phyloP scores from a whole-genome alignment of 352 stramenopile species.

The Globisporangium barbulae region DNA sequence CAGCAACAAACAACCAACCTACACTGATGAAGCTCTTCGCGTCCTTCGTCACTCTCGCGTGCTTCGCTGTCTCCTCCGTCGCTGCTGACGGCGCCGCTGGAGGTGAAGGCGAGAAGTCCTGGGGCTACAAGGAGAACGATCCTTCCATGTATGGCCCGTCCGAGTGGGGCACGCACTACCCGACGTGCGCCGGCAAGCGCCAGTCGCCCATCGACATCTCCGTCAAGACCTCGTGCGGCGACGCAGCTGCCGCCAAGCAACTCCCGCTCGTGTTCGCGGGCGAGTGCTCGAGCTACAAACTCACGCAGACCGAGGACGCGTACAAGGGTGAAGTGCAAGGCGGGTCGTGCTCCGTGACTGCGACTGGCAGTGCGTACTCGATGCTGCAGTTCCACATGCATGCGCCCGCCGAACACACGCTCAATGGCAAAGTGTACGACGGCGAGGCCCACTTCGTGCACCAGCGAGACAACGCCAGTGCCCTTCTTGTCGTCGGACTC shows the following conservation, averaged over 20 bases:
- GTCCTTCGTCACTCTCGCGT: not conserved
- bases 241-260: not conserved
- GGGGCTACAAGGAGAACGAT: slow-evolving; percentile 18
- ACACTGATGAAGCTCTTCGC: slow-evolving; percentile 10
- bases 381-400: too few species aligned
- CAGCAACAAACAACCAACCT: not conserved
- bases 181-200: slow-evolving; percentile 23
- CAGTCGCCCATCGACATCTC: slow-evolving; percentile 30
- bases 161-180: slow-evolving; percentile 19
- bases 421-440: too few species aligned
- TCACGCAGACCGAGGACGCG: slow-evolving; percentile 13
- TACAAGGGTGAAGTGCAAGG: too few species aligned
- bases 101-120: not conserved
- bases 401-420: too few species aligned
- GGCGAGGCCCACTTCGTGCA: too few species aligned
- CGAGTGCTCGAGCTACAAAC: slow-evolving; percentile 10
- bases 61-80: not conserved
- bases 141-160: slow-evolving; percentile 15
- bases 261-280: slow-evolving; percentile 11
- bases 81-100: slow-evolving; percentile 2
- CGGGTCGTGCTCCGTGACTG: too few species aligned
- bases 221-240: not conserved
- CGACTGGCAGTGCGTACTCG: too few species aligned
- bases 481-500: too few species aligned
- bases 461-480: too few species aligned